phyloP scores from a whole-genome alignment of 2,329 filamentous ascomycete genomes.

The Alternaria brassicae region DNA sequence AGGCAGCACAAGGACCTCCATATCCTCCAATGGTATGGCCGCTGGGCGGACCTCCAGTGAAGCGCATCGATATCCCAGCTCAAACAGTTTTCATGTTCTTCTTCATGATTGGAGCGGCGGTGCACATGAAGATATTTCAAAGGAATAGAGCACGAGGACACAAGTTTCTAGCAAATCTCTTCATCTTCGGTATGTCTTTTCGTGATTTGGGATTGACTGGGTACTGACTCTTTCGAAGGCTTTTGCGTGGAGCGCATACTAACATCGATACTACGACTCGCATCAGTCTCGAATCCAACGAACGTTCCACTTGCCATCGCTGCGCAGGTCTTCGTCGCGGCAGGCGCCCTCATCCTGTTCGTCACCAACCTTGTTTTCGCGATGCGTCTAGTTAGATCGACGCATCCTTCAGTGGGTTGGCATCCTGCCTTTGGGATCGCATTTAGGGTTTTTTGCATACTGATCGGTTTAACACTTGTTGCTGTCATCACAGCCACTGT shows the following conservation, averaged over 20 bases:
- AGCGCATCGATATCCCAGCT: conserved; percentile 51
- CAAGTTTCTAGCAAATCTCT: conserved; percentile 52
- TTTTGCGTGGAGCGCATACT: conserved; percentile 55
- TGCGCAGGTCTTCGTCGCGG: conserved; percentile 73
- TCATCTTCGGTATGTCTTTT: conserved; percentile 49
- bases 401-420: conserved; percentile 77
- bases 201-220: neutral
- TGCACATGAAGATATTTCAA: conserved; percentile 54
- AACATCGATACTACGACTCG: conserved; percentile 50
- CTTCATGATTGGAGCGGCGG: conserved; percentile 50
- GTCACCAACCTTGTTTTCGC: conserved; percentile 79
- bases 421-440: conserved; percentile 57
- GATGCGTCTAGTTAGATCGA: conserved; percentile 76
- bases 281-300: conserved; percentile 38
- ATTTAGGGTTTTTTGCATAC: conserved; percentile 66
- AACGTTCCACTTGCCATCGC: conserved; percentile 62
- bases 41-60: conserved; percentile 49
- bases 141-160: conserved; percentile 49
- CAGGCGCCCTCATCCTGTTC: conserved; percentile 77
- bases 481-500: conserved; percentile 72
- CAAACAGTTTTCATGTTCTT: conserved; percentile 52
- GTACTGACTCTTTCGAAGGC: conserved; percentile 24
- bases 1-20: conserved; percentile 36
- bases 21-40: conserved; percentile 41
- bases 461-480: conserved; percentile 66